phyloP scores from a whole-genome alignment of 495 filamentous ascomycete genomes.

The Bathelium albidoporum region DNA sequence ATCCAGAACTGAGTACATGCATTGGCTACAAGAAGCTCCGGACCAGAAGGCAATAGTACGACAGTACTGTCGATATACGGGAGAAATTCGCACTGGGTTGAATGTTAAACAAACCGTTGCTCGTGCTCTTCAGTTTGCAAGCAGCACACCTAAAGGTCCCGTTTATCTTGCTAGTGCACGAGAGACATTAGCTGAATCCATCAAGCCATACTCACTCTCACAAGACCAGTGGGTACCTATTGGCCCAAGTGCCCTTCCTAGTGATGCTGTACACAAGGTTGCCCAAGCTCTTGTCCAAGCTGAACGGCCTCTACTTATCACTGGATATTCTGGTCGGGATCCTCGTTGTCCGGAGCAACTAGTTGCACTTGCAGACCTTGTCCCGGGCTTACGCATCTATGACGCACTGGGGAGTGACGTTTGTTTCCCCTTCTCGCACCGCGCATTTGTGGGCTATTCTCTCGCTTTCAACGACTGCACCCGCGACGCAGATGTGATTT shows the following conservation, averaged over 20 bases:
- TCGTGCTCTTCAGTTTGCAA: conserved; percentile 17
- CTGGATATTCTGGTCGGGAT: conserved; percentile 15
- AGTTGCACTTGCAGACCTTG: conserved; percentile 12
- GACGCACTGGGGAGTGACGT: conserved; percentile 15
- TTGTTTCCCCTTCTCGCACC: conserved; percentile 15
- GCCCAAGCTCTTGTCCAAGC: conserved; percentile 9
- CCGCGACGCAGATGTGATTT: conserved; percentile 15
- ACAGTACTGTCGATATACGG: conserved; percentile 17
- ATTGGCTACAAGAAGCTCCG: conserved; percentile 20
- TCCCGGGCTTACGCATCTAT: conserved; percentile 16
- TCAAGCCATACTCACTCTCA: conserved; percentile 11
- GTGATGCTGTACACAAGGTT: conserved; percentile 7
- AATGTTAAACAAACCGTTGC: conserved; percentile 14
- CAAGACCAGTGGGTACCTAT: conserved; percentile 13
- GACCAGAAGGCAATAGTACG: conserved; percentile 17
- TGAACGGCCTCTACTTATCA: conserved; percentile 14
- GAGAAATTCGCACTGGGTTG: conserved; percentile 10
- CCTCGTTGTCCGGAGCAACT: conserved; percentile 3
- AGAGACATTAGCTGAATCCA: conserved; percentile 15
- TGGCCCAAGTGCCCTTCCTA: conserved; percentile 8
- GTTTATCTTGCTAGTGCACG: conserved; percentile 14
- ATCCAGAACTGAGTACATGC: conserved; percentile 18
- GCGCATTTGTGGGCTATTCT: conserved; percentile 12
- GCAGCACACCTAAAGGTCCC: conserved; percentile 14
- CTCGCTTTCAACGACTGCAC: conserved; percentile 11